Conservation (phyloP, 2,329 filamentous ascomycete genomes). For the Calonectria naviculata region DNA sequence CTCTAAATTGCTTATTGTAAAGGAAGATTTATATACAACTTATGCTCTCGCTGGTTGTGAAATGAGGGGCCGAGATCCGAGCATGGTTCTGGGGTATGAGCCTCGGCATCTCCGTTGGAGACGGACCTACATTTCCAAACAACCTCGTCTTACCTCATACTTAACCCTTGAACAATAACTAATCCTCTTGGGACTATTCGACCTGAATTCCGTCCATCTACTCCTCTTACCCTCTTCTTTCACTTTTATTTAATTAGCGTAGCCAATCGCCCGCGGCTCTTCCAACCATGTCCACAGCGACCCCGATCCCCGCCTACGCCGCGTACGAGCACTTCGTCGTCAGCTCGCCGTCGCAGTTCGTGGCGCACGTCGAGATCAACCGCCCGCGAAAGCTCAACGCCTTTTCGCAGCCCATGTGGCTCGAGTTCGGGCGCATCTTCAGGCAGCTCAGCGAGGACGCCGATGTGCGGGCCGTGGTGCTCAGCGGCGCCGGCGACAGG, state of each 20-base stretch:
- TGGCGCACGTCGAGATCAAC: conserved; percentile 95
- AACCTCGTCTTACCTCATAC: background rate
- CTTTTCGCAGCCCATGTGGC: conserved; percentile 88
- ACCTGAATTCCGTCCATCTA: background rate
- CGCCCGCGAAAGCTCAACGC: conserved; percentile 88
- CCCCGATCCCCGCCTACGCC: conserved; percentile 51
- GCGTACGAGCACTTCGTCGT: conserved; percentile 77
- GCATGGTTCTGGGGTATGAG: conserved; percentile 20
- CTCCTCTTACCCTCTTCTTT: too few relatives aligned
- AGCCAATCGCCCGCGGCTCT: background rate
- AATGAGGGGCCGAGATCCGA: conserved; percentile 19
- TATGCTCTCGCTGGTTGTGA: background rate
- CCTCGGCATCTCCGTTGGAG: conserved; percentile 38
- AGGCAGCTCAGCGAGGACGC: conserved; percentile 76
- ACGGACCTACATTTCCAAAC: conserved; percentile 14
- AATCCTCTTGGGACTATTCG: background rate
- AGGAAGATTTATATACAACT: too few relatives aligned
- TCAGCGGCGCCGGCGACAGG: conserved; percentile 83
- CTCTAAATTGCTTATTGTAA: background rate
- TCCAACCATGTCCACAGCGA: conserved; percentile 34
- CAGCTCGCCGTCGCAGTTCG: conserved; percentile 75
- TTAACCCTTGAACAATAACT: background rate
- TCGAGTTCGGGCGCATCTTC: conserved; percentile 81
- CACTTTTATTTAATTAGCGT: background rate
- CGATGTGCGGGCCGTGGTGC: conserved; percentile 79